Evolutionary conservation across 1,139 yeast genomes (phyloP).

Genomic region (Pichia sp.): DNA sequence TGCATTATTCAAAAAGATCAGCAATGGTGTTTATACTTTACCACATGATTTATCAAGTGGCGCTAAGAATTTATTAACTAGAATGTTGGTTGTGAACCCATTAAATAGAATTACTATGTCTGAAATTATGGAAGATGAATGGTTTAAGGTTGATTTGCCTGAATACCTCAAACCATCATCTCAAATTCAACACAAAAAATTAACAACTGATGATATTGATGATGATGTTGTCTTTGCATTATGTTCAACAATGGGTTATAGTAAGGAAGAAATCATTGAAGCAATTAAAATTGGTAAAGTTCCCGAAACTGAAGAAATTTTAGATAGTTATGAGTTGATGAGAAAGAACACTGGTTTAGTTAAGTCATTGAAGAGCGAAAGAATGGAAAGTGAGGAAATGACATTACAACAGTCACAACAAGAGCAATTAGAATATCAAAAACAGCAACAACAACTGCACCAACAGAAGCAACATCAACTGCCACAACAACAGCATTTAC

Average conservation of each 20-base stretch:
- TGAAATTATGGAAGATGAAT: slow-evolving; percentile 90
- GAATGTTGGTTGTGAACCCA: slow-evolving; percentile 96
- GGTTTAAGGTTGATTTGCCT: slow-evolving; percentile 85
- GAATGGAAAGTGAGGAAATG: slow-evolving; percentile 9
- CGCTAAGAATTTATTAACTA: slow-evolving; percentile 76
- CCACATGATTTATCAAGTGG: slow-evolving; percentile 88
- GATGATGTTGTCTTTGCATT: slow-evolving; percentile 76
- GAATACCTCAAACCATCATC: slow-evolving; percentile 76
- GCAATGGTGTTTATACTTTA: slow-evolving; percentile 89
- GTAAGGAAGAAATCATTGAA: slow-evolving; percentile 74
- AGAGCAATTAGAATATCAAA: slow-evolving; percentile 12
- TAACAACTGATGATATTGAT: slow-evolving; percentile 46
- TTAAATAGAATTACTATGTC: slow-evolving; percentile 90
- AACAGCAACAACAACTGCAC: slow-evolving; percentile 13
- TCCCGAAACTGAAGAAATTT: slow-evolving; percentile 59
- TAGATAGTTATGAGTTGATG: slow-evolving; percentile 87
- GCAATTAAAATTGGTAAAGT: slow-evolving; percentile 46
- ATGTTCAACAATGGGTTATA: slow-evolving; percentile 88
- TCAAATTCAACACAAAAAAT: slow-evolving; percentile 35
- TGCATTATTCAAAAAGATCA: slow-evolving; percentile 86
- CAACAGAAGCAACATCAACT: slow-evolving; percentile 9
- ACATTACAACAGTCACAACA: slow-evolving; percentile 6
- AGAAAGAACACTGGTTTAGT: slow-evolving; percentile 72
- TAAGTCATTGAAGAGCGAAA: slow-evolving; percentile 53
- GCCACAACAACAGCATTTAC: slow-evolving; percentile 9